These are phyloP conservation scores for Eragrostis curvula DNA, from an alignment of 176 grass and related monocot genomes.

Conservation along the genomic window DNA sequence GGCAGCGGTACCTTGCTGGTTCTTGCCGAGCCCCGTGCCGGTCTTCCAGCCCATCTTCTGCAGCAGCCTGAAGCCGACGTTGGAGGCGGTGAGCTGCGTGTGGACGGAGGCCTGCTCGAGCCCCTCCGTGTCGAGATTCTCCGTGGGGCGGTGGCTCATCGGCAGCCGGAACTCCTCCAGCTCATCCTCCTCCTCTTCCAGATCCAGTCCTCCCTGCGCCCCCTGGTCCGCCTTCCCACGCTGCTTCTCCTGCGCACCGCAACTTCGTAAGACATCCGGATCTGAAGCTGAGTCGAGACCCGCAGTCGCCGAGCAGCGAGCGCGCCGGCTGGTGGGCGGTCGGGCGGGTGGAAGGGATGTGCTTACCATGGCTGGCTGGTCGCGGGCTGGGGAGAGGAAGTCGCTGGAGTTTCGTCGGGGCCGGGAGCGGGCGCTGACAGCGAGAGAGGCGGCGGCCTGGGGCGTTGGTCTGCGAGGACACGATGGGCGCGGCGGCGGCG, in stretches of 20 bases:
- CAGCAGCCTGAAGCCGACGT: slow-evolving; percentile 85
- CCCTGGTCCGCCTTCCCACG: background rate
- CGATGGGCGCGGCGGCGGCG: background rate
- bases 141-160: slow-evolving; percentile 70
- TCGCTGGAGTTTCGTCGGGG: background rate
- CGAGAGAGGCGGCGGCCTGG: background rate
- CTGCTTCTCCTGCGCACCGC: slow-evolving; percentile 14
- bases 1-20: slow-evolving; percentile 68
- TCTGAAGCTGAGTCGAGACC: background rate
- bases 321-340: too few relatives aligned
- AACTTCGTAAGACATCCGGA: background rate
- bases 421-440: background rate
- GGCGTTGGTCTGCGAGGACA: background rate
- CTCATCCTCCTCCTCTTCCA: slow-evolving; percentile 10
- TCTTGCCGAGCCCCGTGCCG: slow-evolving; percentile 96
- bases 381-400: background rate
- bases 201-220: slow-evolving; percentile 4
- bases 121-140: slow-evolving; percentile 90
- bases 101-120: slow-evolving; percentile 94
- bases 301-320: background rate
- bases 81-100: slow-evolving; percentile 72
- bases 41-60: slow-evolving; percentile 98
- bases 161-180: slow-evolving; percentile 75
- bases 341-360: background rate
- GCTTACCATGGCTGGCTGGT: slow-evolving; percentile 6